Conservation (phyloP, 352 stramenopile species). For the Saprolegnia parasitica region DNA sequence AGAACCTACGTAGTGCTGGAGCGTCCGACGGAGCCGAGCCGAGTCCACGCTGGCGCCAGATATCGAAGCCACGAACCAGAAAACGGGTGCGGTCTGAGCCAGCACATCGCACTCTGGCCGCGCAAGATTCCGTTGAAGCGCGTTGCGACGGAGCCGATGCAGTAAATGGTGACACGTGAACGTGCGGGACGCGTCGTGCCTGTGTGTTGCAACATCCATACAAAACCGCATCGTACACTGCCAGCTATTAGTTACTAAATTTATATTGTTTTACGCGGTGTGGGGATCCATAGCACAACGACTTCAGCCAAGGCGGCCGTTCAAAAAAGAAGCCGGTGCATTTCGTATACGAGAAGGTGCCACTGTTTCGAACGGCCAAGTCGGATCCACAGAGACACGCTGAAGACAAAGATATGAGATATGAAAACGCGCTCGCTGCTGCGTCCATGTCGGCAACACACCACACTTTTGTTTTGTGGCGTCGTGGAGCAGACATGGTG, state of each 20-base stretch:
- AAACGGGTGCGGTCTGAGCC: not conserved
- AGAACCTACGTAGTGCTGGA: too few species aligned
- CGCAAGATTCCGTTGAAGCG: not conserved
- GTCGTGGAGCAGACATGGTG: constrained; percentile 13
- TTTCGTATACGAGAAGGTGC: not conserved
- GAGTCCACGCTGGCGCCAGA: too few species aligned
- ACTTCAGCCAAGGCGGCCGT: not conserved
- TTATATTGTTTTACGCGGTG: too few species aligned
- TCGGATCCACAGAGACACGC: constrained; percentile 4
- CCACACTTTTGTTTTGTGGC: not conserved
- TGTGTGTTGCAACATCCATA: too few species aligned
- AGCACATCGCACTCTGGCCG: not conserved
- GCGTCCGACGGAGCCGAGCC: too few species aligned
- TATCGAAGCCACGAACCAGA: too few species aligned
- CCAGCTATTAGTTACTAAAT: too few species aligned
- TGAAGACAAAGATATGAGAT: constrained; percentile 17
- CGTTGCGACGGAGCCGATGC: not conserved
- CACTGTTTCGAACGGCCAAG: not conserved
- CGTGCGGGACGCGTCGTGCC: too few species aligned
- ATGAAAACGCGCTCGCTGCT: constrained; percentile 1
- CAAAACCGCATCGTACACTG: too few species aligned
- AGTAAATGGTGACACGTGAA: too few species aligned
- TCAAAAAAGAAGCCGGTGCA: not conserved
- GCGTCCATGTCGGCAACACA: not conserved
- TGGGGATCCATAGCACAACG: too few species aligned